Base-by-base conservation (phyloP, 176 grass and related monocot genomes). In the Avena sativa region DNA sequence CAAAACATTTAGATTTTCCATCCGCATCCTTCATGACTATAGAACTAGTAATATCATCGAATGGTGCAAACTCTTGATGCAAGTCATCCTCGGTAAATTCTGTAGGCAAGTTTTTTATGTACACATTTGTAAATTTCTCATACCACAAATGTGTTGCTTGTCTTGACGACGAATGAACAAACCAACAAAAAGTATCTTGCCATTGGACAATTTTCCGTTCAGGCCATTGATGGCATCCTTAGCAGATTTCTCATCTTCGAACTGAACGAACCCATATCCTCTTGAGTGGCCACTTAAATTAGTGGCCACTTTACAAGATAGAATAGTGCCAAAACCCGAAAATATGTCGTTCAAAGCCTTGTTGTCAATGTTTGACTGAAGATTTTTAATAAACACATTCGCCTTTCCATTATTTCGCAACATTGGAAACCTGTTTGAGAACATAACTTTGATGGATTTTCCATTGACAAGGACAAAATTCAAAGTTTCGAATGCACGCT, bases 271-370 rank as follows among this genome's bases (percentile, higher is more conserved):
- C 12, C 85, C 90, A 38, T 89, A 83, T 17, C 87, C 87, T 85
- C 87, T 91, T 0, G 87, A 91, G 5, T 85, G 12, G 11, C 87
- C 87, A 17, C 47, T 75, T 34, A 79, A 25, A 82, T 83, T 71
- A 69, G 70, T 87, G 15, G 72, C 87, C n/a, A 94, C 87, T 64
- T 94, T 92, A 40, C 89, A 83, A 10, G 90, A 94, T 32, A 90
- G 72, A 19, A 94, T 86, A 7, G 61, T 49, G 12, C 90, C 90
- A 68, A 87, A 92, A 0, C 52, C n/a, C 0, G 51, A 79, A 78
- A 89, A 94, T 6, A 87, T 81, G 0, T 89, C 84, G 2, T 68
- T 52, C 9, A 92, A n/a, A 2, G 47, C 59, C 49, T 86, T 92
- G 26, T 69, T 87, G n/a, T 92, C n/a, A n/a, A n/a, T n/a, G n/a